A percentile compares a stretch with the other conserved stretches of the same genome.
Conservation (phyloP, 371 early-diverging fungal species). For the Mucor velutinosus region DNA sequence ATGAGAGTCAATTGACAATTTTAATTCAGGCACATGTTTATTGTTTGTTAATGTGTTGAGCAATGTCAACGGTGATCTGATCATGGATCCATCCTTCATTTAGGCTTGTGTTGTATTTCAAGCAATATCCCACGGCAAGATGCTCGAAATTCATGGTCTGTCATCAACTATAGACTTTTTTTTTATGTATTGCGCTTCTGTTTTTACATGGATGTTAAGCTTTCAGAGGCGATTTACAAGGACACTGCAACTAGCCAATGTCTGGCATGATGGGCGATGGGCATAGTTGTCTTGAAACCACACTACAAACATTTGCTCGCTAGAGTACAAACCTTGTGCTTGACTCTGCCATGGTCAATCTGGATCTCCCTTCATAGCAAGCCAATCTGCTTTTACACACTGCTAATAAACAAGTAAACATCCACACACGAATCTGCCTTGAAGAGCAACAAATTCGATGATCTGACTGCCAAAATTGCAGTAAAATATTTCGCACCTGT, state of each 20-base stretch:
- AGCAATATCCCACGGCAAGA: neutral
- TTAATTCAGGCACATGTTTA: neutral
- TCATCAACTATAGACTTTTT: neutral
- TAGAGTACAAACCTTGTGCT: no score
- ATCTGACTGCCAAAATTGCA: conserved; percentile 6
- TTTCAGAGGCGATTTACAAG: neutral
- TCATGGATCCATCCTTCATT: neutral
- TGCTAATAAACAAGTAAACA: no score
- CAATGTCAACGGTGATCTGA: neutral
- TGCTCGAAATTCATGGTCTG: neutral
- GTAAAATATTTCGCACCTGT: neutral
- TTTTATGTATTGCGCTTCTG: neutral
- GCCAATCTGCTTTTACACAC: neutral
- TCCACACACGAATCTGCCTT: neutral
- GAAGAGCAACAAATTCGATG: neutral
- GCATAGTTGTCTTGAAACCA: no score
- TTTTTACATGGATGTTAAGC: neutral
- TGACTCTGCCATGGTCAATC: no score
- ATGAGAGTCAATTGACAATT: neutral
- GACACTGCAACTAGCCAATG: neutral
- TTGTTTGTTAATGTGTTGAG: neutral
- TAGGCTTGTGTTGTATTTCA: no score
- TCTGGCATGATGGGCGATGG: no score
- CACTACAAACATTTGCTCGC: no score
- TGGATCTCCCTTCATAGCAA: neutral